Evolutionary conservation across 148 eudicot species (phyloP).

Genomic region (Rhododendron ferrugineum): DNA sequence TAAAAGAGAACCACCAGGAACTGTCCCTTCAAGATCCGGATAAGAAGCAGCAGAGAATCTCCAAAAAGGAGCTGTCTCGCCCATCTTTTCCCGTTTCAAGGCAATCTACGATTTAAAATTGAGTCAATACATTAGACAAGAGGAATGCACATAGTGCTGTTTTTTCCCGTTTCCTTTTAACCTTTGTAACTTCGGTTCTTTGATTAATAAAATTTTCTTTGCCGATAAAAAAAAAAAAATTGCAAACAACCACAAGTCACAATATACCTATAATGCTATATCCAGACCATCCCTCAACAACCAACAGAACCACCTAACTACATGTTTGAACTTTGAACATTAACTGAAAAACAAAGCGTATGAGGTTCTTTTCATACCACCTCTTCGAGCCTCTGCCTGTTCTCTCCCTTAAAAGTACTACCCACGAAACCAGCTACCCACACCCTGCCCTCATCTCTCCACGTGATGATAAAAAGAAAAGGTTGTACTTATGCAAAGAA

Average conservation of each 20-base stretch:
- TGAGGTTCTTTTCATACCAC: not conserved
- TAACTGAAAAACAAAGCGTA: not conserved
- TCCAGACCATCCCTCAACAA: not conserved
- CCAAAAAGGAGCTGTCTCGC: slow-evolving; percentile 92
- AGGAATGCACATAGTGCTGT: too few relatives aligned
- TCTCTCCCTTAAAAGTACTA: not conserved
- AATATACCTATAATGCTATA: not conserved
- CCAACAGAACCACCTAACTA: not conserved
- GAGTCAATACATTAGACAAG: not conserved
- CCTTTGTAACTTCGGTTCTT: too few relatives aligned
- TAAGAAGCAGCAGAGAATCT: slow-evolving; percentile 87
- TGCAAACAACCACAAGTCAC: not conserved
- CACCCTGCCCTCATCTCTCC: not conserved
- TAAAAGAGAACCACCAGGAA: slow-evolving; percentile 21
- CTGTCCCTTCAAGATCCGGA: slow-evolving; percentile 60
- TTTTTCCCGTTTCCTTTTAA: too few relatives aligned
- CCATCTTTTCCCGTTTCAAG: slow-evolving; percentile 72
- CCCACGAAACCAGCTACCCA: not conserved
- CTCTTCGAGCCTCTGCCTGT: not conserved
- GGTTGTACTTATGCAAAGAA: not conserved
- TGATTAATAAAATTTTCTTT: too few relatives aligned
- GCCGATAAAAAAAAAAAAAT: too few relatives aligned
- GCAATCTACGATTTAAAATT: slow-evolving; percentile 52
- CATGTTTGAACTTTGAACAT: not conserved
- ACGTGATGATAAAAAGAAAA: not conserved